phyloP scores from a whole-genome alignment of 371 early-diverging fungal species.

The Dichotomocladium elegans region DNA sequence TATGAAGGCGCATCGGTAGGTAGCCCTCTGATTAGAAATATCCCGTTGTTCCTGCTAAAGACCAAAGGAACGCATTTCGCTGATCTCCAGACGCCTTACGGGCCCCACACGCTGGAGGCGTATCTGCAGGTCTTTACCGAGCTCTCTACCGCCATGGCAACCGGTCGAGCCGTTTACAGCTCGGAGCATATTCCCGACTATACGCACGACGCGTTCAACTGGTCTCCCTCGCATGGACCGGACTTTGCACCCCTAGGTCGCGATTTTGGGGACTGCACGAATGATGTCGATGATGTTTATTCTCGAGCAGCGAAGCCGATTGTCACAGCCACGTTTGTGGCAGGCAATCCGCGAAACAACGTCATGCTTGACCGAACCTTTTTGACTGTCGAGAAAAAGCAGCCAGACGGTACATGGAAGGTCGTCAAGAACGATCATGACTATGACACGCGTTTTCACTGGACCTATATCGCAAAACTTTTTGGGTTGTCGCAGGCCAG shows the following conservation, averaged over 20 bases:
- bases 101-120: conserved; percentile 56
- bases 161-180: conserved; percentile 14
- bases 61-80: background rate
- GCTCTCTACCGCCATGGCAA: conserved; percentile 42
- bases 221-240: conserved; percentile 40
- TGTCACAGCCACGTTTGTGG: conserved; percentile 46
- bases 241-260: conserved; percentile 43
- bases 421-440: conserved; percentile 38
- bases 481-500: conserved; percentile 33
- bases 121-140: conserved; percentile 51
- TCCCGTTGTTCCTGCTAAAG: no score
- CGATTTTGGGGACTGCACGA: conserved; percentile 45
- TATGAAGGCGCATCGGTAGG: conserved; percentile 63
- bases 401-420: conserved; percentile 26
- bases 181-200: conserved; percentile 26
- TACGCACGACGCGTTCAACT: conserved; percentile 31
- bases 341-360: conserved; percentile 59
- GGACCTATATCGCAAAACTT: conserved; percentile 22
- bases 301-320: conserved; percentile 7
- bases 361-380: conserved; percentile 32
- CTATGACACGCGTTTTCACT: conserved; percentile 42
- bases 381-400: conserved; percentile 49
- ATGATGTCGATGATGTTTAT: conserved; percentile 20
- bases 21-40: no score
- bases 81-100: conserved; percentile 50